phyloP scores from a whole-genome alignment of 2,329 filamentous ascomycete species.

The Sphaerostilbella broomeana region DNA sequence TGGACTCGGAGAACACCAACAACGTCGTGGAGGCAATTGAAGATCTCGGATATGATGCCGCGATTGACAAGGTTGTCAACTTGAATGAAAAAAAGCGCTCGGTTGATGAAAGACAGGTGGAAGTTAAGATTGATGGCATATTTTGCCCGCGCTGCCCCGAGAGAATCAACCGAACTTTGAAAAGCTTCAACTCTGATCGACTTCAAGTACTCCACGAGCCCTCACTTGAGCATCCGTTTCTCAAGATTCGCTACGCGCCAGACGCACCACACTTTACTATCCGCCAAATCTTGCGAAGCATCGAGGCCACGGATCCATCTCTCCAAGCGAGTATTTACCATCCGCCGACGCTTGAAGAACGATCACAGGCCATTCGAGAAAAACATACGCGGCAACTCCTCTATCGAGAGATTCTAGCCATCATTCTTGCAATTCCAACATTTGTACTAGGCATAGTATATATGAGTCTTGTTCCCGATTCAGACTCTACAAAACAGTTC shows the following conservation, averaged over 20 bases:
- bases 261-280: slow-evolving; percentile 64
- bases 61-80: slow-evolving; percentile 44
- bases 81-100: slow-evolving; percentile 36
- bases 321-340: slow-evolving; percentile 69
- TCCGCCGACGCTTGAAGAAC: slow-evolving; percentile 75
- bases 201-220: slow-evolving; percentile 49
- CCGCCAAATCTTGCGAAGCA: slow-evolving; percentile 62
- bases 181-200: slow-evolving; percentile 41
- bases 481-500: slow-evolving; percentile 53
- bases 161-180: slow-evolving; percentile 48
- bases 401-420: slow-evolving; percentile 62
- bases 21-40: slow-evolving; percentile 45
- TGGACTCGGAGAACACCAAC: slow-evolving; percentile 25
- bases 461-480: slow-evolving; percentile 68
- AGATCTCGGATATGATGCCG: slow-evolving; percentile 60
- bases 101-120: slow-evolving; percentile 46
- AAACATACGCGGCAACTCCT: slow-evolving; percentile 64
- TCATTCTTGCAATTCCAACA: slow-evolving; percentile 68
- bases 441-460: slow-evolving; percentile 85
- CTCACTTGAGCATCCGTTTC: slow-evolving; percentile 56
- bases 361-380: slow-evolving; percentile 64
- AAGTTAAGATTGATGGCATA: slow-evolving; percentile 63
- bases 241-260: slow-evolving; percentile 67
- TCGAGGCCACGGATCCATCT: slow-evolving; percentile 57
- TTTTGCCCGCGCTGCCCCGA: slow-evolving; percentile 67